Evolutionary conservation across 371 early-diverging fungal species (phyloP), one percentile per base, ranked within the genome.

Genomic region (Thermomucor indicae-seudaticae): DNA sequence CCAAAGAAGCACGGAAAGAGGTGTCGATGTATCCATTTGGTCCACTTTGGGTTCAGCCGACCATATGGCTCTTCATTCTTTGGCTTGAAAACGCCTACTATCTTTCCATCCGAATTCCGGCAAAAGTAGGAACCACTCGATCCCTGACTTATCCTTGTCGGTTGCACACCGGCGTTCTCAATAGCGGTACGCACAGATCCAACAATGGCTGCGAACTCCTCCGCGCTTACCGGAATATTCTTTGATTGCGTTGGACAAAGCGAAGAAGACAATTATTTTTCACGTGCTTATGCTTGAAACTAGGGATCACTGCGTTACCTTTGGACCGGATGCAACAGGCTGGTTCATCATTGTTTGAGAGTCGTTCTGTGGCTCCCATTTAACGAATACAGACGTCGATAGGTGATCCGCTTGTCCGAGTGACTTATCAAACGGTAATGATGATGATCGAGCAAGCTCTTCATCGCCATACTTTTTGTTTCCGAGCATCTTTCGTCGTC

Each of bases 1-100:
- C 95, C 94, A 80, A 93, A 95, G 57, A 84, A 91, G 60, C 92
- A 95, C 2, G 92, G 91, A 46, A 90, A 87, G 23, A 90, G 52
- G 64, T 89, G 91, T 16, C 86, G 75, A 57, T 93, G 94, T n/a
- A 92, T 65, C 92, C 91, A 93, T 62, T 95, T 93, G 2, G 88
- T 84, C 94, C 92, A 95, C 67, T 95, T 95, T 3, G 93, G 93
- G 63, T 93, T 95, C 35, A 90, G 61, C 4, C 84, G 76, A 0
- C 92, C 92, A 61, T 93, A 95, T 1, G 94, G 96, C 58, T 95
- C 96, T 63, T 95, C 96, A 55, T 95, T 86, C 65, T 92, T 92
- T 6, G 96, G 96, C 53, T 95, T 95, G 65, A 93, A 93, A 0
- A 93, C 91, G 4, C 92, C 93, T 0, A 95, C 85, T 43, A 88